Evolutionary conservation across 208 protist species (phyloP).

Genomic region (Crithidia thermophila): DNA sequence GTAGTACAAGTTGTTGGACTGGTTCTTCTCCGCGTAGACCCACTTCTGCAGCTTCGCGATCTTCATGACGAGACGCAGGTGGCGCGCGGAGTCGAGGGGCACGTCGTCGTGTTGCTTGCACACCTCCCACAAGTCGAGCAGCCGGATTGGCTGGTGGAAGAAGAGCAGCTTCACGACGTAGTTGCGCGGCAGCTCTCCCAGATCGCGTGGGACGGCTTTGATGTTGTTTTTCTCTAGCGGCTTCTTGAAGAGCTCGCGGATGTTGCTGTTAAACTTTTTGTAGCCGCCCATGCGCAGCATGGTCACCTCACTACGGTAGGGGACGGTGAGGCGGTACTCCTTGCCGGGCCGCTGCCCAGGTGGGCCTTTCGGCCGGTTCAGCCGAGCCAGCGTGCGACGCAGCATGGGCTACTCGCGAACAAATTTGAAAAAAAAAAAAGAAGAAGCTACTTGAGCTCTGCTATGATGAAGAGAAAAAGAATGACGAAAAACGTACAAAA

Average conservation of each 20-base stretch:
- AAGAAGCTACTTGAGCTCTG: not conserved
- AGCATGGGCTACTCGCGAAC: slow-evolving; percentile 73
- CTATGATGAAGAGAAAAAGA: slow-evolving; percentile 7
- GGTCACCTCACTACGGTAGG: slow-evolving; percentile 84
- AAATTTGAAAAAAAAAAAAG: not conserved
- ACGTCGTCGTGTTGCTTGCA: slow-evolving; percentile 89
- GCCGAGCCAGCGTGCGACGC: slow-evolving; percentile 36
- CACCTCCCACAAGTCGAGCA: slow-evolving; percentile 82
- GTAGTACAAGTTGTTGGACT: slow-evolving; percentile 88
- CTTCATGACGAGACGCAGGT: slow-evolving; percentile 86
- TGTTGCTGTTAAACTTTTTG: slow-evolving; percentile 78
- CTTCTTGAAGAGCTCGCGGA: slow-evolving; percentile 89
- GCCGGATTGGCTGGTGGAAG: slow-evolving; percentile 86
- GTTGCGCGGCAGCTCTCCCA: slow-evolving; percentile 88
- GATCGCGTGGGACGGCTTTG: slow-evolving; percentile 85
- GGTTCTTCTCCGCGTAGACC: slow-evolving; percentile 93
- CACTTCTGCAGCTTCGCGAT: slow-evolving; percentile 87
- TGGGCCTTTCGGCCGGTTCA: slow-evolving; percentile 80
- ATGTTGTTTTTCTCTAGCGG: slow-evolving; percentile 79
- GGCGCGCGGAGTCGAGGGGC: slow-evolving; percentile 85
- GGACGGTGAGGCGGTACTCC: slow-evolving; percentile 81
- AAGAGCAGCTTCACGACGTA: slow-evolving; percentile 88
- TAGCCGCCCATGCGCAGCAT: slow-evolving; percentile 68
- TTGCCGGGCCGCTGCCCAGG: slow-evolving; percentile 74
- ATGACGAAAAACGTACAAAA: too few relatives aligned